Conservation (phyloP, 495 filamentous ascomycete genomes). For the Podospora bellae-mahoneyi region DNA sequence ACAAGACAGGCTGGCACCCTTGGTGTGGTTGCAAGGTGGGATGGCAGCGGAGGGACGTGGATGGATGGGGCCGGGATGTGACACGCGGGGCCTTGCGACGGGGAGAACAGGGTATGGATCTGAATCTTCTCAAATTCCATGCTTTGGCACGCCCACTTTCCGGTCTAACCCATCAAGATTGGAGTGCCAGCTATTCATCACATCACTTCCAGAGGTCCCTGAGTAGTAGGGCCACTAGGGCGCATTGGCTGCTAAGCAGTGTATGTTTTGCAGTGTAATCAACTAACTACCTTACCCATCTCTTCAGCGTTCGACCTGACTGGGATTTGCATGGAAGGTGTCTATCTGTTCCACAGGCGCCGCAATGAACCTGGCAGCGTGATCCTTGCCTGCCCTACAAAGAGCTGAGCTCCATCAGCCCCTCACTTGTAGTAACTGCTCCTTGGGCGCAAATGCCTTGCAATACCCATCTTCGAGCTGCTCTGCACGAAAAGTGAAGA, state of each 20-base stretch:
- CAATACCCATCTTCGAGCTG: not conserved
- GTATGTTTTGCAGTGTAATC: not conserved
- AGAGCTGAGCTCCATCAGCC: not conserved
- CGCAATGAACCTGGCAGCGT: not conserved
- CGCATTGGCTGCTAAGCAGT: not conserved
- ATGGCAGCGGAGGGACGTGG: conserved; percentile 14
- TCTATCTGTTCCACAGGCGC: not conserved
- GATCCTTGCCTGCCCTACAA: not conserved
- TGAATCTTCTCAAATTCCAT: conserved; percentile 30
- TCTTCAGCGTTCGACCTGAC: not conserved
- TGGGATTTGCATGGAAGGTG: not conserved
- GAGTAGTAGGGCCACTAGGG: not conserved
- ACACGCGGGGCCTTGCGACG: conserved; percentile 20
- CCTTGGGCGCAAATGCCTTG: not conserved
- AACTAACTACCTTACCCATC: not conserved
- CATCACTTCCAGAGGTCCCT: not conserved
- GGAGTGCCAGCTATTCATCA: conserved; percentile 1
- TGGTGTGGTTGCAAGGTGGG: conserved; percentile 14
- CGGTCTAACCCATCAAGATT: conserved; percentile 17
- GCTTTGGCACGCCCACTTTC: conserved; percentile 31
- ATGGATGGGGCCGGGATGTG: conserved; percentile 14
- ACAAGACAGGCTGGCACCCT: conserved; percentile 6
- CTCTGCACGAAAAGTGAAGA: not conserved
- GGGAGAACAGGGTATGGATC: conserved; percentile 28
- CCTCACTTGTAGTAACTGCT: not conserved